phyloP scores from a whole-genome alignment of 768 basidiomycete genomes.

The Naganishia randhawae region DNA sequence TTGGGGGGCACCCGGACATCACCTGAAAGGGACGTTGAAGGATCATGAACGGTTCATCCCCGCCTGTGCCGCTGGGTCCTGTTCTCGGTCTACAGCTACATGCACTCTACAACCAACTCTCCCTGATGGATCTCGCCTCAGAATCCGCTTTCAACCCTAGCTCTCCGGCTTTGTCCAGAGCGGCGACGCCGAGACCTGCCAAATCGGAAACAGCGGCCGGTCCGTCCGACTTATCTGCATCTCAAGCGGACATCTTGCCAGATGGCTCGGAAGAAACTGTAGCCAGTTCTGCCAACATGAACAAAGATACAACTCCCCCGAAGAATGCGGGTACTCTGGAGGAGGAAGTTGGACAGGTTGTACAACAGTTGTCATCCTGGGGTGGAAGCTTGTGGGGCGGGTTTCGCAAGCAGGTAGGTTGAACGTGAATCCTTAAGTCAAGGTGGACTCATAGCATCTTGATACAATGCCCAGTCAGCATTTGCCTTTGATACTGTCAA shows the following conservation, averaged over 20 bases:
- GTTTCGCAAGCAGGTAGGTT: slow-evolving; percentile 73
- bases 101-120: too few relatives aligned
- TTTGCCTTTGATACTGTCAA: slow-evolving; percentile 40
- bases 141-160: slow-evolving; percentile 7
- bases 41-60: too few relatives aligned
- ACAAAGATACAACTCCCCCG: not conserved
- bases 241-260: not conserved
- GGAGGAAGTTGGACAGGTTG: slow-evolving; percentile 82
- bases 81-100: not conserved
- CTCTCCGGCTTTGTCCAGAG: not conserved
- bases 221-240: too few relatives aligned
- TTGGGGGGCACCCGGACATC: not conserved
- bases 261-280: not conserved
- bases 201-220: not conserved
- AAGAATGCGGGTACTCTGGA: slow-evolving; percentile 54
- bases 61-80: too few relatives aligned
- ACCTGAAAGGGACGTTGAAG: not conserved
- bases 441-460: not conserved
- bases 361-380: slow-evolving; percentile 64
- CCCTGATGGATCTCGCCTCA: slow-evolving; percentile 9
- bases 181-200: not conserved
- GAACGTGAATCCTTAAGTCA: not conserved
- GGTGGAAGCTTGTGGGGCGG: slow-evolving; percentile 79
- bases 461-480: slow-evolving; percentile 34
- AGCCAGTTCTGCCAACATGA: not conserved